Percentiles rank a stretch among this genome's conserved stretches.
These are phyloP conservation scores for Phytophthora tubulina DNA, from an alignment of 352 stramenopile genomes.

Conservation along the genomic window DNA sequence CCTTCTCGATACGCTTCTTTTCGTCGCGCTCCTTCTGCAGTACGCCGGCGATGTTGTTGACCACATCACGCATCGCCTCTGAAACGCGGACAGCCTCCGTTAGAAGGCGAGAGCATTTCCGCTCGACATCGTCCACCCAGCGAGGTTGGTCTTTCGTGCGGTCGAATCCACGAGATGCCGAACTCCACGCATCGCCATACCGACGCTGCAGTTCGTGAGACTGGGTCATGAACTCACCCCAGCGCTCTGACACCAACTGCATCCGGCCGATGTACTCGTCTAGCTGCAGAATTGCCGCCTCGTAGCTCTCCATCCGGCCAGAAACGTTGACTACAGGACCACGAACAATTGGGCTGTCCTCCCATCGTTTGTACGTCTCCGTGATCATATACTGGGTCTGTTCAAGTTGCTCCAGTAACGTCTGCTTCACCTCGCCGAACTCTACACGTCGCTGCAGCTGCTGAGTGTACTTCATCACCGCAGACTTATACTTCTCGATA, in stretches of 20 bases:
- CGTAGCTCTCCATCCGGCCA: conserved; percentile 28
- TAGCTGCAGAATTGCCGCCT: conserved; percentile 51
- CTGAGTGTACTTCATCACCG: conserved; percentile 58
- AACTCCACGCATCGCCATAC: conserved; percentile 57
- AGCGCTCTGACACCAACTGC: conserved; percentile 63
- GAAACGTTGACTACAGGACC: conserved; percentile 16
- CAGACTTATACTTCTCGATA: conserved; percentile 69
- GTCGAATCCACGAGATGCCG: conserved; percentile 41
- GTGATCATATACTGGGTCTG: conserved; percentile 85
- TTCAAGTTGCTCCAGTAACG: conserved; percentile 74
- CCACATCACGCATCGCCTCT: conserved; percentile 59
- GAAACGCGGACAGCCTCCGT: conserved; percentile 67
- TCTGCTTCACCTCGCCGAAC: conserved; percentile 78
- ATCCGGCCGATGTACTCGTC: conserved; percentile 69
- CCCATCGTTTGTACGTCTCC: conserved; percentile 80
- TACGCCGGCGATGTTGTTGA: conserved; percentile 55
- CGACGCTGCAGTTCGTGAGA: conserved; percentile 61
- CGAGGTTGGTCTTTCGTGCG: conserved; percentile 43
- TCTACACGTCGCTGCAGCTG: conserved; percentile 62
- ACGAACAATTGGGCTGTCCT: conserved; percentile 58
- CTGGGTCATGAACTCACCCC: conserved; percentile 64
- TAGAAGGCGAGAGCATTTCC: conserved; percentile 61
- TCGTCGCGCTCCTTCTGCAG: conserved; percentile 58
- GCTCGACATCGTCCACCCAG: conserved; percentile 71
- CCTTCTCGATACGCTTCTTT: conserved; percentile 48